Percentiles rank a stretch among this genome's conserved stretches.
phyloP scores from a whole-genome alignment of 352 stramenopile species.

The Elongisporangium undulatum region DNA sequence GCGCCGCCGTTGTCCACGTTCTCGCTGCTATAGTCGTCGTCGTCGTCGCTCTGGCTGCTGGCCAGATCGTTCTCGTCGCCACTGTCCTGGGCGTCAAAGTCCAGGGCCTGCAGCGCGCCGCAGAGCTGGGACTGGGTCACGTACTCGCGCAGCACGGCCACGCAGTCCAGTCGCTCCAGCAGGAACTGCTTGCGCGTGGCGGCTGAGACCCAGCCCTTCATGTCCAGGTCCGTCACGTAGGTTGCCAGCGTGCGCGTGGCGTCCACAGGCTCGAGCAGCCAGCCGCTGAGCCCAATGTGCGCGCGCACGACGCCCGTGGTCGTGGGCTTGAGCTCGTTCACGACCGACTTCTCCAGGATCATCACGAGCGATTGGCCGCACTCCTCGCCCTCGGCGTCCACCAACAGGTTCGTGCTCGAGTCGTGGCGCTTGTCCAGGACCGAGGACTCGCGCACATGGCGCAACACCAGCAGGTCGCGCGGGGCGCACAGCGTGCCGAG shows the following conservation, averaged over 20 bases:
- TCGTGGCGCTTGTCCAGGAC: slow-evolving; percentile 31
- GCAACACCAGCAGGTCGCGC: slow-evolving; percentile 68
- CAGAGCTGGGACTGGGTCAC: slow-evolving; percentile 58
- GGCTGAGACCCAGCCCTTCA: slow-evolving; percentile 40
- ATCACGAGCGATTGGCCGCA: slow-evolving; percentile 56
- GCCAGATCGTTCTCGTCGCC: slow-evolving; percentile 28
- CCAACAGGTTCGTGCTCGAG: slow-evolving; percentile 24
- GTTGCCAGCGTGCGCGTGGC: slow-evolving; percentile 52
- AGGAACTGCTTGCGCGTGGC: slow-evolving; percentile 47
- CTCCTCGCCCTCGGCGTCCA: slow-evolving; percentile 38
- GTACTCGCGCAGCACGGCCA: slow-evolving; percentile 59
- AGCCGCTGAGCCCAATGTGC: slow-evolving; percentile 62
- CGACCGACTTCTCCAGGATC: slow-evolving; percentile 78
- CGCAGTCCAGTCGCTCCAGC: slow-evolving; percentile 50
- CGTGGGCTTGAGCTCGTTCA: slow-evolving; percentile 64
- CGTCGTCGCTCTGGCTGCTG: slow-evolving; percentile 27
- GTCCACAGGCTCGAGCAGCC: slow-evolving; percentile 70
- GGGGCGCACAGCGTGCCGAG: slow-evolving; percentile 44
- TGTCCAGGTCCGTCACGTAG: slow-evolving; percentile 72
- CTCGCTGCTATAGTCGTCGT: slow-evolving; percentile 22
- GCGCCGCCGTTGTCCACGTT: slow-evolving; percentile 22
- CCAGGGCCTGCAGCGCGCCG: slow-evolving; percentile 26
- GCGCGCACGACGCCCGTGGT: slow-evolving; percentile 38
- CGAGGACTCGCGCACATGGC: slow-evolving; percentile 66
- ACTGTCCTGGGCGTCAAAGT: slow-evolving; percentile 36